These are phyloP conservation scores for Yamadazyma oceani DNA, from an alignment of 1,139 yeast genomes.

Conservation along the genomic window DNA sequence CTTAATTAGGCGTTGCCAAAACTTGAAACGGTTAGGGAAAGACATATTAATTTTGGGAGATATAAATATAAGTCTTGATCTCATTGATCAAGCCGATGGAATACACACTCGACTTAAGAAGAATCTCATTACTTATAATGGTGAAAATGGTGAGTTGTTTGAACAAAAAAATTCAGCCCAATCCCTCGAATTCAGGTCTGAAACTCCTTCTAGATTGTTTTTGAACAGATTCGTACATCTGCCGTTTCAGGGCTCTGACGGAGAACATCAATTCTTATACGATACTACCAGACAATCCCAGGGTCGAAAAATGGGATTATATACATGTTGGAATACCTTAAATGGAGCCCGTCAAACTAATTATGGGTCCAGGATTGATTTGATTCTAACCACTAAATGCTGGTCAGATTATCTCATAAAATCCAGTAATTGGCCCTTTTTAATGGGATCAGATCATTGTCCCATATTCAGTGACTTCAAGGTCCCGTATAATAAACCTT, in stretches of 20 bases:
- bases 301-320: slow-evolving; percentile 62
- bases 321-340: slow-evolving; percentile 90
- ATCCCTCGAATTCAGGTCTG: slow-evolving; percentile 42
- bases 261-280: slow-evolving; percentile 35
- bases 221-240: slow-evolving; percentile 39
- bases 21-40: slow-evolving; percentile 54
- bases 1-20: slow-evolving; percentile 60
- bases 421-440: slow-evolving; percentile 67
- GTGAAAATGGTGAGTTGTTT: slow-evolving; percentile 30
- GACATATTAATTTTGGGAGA: slow-evolving; percentile 84
- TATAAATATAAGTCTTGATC: slow-evolving; percentile 74
- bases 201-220: slow-evolving; percentile 42
- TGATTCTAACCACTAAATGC: slow-evolving; percentile 51
- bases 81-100: slow-evolving; percentile 80
- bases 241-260: slow-evolving; percentile 12
- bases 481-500: not conserved
- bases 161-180: slow-evolving; percentile 41
- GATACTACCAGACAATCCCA: slow-evolving; percentile 67
- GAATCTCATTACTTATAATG: slow-evolving; percentile 19
- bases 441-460: slow-evolving; percentile 92
- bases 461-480: slow-evolving; percentile 75
- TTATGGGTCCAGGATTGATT: slow-evolving; percentile 86
- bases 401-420: slow-evolving; percentile 33
- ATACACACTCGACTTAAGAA: slow-evolving; percentile 44
- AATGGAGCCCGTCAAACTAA: slow-evolving; percentile 78